Evolutionary conservation across 257 asterid species (phyloP).

Genomic region (Mitragyna speciosa): DNA sequence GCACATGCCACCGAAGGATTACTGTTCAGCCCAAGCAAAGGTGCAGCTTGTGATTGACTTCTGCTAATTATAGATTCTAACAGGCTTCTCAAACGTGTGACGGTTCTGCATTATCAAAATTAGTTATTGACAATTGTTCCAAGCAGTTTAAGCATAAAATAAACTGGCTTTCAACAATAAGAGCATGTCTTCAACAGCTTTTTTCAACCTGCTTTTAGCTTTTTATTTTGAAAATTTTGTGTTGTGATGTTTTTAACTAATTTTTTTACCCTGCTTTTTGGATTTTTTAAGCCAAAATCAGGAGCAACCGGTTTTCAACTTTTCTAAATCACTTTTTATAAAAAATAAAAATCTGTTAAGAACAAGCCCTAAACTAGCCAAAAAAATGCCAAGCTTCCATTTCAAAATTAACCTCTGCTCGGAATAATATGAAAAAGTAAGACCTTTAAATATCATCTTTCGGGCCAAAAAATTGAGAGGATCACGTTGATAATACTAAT

Average conservation of each 20-base stretch:
- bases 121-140: too few species aligned
- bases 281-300: too few species aligned
- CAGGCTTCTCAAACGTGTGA: slow-evolving; percentile 66
- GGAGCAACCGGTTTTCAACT: too few species aligned
- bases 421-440: neutral
- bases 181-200: too few species aligned
- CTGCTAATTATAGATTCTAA: slow-evolving; percentile 63
- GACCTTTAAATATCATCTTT: neutral
- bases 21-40: slow-evolving; percentile 21
- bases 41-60: slow-evolving; percentile 1
- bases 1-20: slow-evolving; percentile 1
- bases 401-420: neutral
- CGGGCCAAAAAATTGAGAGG: neutral
- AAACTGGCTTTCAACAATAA: neutral
- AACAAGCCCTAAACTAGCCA: too few species aligned
- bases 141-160: neutral
- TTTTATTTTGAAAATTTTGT: too few species aligned
- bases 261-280: too few species aligned
- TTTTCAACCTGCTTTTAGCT: too few species aligned
- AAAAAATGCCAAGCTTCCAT: neutral
- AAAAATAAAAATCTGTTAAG: too few species aligned
- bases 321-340: too few species aligned
- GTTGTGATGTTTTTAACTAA: too few species aligned
- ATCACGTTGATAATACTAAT: neutral
- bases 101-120: slow-evolving; percentile 56